These are phyloP conservation scores for Selaginella tamariscina DNA, from an alignment of 75 land plant species.

Conservation along the genomic window DNA sequence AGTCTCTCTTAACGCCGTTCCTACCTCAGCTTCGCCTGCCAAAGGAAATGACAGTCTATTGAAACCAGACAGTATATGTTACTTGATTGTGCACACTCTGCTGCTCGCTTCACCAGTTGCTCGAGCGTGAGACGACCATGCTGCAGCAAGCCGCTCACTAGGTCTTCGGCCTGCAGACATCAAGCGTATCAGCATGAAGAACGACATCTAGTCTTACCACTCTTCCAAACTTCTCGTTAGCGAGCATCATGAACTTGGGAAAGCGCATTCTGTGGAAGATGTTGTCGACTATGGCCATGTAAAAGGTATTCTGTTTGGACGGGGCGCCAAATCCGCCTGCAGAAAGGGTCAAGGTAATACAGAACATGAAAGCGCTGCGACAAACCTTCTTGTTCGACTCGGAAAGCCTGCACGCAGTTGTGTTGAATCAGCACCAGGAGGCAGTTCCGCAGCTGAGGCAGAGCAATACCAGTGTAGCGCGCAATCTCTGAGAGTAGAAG, in stretches of 20 bases:
- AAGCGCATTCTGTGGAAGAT: conserved; percentile 73
- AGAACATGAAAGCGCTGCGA: neutral
- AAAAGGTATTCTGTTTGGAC: conserved; percentile 33
- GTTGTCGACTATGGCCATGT: conserved; percentile 44
- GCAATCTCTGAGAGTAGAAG: conserved; percentile 36
- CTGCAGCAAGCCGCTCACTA: conserved; percentile 54
- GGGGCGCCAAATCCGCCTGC: conserved; percentile 26
- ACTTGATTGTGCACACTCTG: neutral
- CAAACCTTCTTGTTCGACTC: conserved; percentile 23
- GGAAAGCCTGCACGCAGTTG: conserved; percentile 80
- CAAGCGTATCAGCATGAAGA: neutral
- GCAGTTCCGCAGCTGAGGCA: conserved; percentile 41
- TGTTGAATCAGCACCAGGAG: conserved; percentile 83
- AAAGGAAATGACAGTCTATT: neutral
- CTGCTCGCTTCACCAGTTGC: conserved; percentile 46
- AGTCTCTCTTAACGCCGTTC: conserved; percentile 19
- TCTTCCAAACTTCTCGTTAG: conserved; percentile 43
- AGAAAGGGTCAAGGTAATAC: neutral
- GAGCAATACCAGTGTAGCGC: conserved; percentile 34
- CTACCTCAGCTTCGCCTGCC: conserved; percentile 20
- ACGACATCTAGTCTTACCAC: too few relatives aligned
- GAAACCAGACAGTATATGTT: neutral
- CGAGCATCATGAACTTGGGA: conserved; percentile 56
- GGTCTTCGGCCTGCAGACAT: conserved; percentile 37
- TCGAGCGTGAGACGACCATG: conserved; percentile 76